These are phyloP conservation scores for Fusarium dimerum DNA, from an alignment of 2,329 filamentous ascomycete genomes.

Conservation along the genomic window DNA sequence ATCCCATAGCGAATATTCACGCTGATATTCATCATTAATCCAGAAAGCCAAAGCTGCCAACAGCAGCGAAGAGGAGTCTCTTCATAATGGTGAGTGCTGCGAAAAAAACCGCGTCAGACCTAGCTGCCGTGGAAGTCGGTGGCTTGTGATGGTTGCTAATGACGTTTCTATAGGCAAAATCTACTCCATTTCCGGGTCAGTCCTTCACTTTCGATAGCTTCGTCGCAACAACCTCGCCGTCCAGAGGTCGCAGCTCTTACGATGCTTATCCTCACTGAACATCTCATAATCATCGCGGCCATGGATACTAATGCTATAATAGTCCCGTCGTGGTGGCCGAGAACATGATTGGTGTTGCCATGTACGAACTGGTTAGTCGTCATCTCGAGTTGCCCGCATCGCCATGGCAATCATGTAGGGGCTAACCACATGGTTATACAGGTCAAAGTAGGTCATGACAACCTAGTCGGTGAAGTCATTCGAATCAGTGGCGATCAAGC, in stretches of 20 bases:
- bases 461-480: conserved; percentile 96
- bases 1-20: conserved; percentile 11
- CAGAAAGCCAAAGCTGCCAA: conserved; percentile 31
- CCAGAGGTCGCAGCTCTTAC: background rate
- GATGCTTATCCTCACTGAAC: background rate
- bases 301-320: conserved; percentile 33
- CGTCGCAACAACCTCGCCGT: conserved; percentile 2
- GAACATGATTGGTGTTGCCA: conserved; percentile 98
- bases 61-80: conserved; percentile 39
- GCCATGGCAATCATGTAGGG: background rate
- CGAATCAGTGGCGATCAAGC: conserved; percentile 94
- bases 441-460: conserved; percentile 90
- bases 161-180: conserved; percentile 52
- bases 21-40: conserved; percentile 16
- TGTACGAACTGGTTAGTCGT: conserved; percentile 89
- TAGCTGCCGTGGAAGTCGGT: conserved; percentile 2
- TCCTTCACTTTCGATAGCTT: conserved; percentile 21
- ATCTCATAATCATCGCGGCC: background rate
- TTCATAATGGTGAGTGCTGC: conserved; percentile 41
- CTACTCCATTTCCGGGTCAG: conserved; percentile 64
- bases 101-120: background rate
- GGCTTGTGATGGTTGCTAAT: conserved; percentile 27
- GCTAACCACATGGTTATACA: conserved; percentile 36
- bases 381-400: conserved; percentile 6
- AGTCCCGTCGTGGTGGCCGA: conserved; percentile 95